phyloP scores from a whole-genome alignment of 495 filamentous ascomycete species.

The Podospora anserina region DNA sequence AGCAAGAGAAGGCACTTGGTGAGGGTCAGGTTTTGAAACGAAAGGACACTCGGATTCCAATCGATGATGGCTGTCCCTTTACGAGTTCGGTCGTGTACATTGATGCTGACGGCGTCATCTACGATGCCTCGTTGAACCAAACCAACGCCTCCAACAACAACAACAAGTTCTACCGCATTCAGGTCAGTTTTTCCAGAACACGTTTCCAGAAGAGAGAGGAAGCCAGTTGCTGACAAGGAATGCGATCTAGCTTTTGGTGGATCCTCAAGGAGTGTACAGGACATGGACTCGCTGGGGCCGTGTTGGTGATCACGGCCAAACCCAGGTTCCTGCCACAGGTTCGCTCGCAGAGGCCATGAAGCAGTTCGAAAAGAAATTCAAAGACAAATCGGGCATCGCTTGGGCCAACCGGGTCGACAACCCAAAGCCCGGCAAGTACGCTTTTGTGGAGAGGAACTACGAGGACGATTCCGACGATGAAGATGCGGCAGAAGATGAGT shows the following conservation, averaged over 20 bases:
- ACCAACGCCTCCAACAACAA: slow-evolving; percentile 58
- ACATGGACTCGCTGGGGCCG: slow-evolving; percentile 76
- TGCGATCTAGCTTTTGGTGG: slow-evolving; percentile 34
- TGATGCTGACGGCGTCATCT: slow-evolving; percentile 60
- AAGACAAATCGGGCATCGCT: slow-evolving; percentile 64
- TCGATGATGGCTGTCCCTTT: slow-evolving; percentile 42
- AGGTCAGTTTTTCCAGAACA: slow-evolving; percentile 31
- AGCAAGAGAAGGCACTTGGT: slow-evolving; percentile 32
- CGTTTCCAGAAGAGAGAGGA: background rate
- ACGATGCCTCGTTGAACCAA: slow-evolving; percentile 60
- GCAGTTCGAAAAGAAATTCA: slow-evolving; percentile 72
- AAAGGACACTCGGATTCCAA: slow-evolving; percentile 44
- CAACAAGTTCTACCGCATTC: slow-evolving; percentile 73
- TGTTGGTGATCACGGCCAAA: slow-evolving; percentile 70
- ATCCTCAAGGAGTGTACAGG: slow-evolving; percentile 34
- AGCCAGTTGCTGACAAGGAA: background rate
- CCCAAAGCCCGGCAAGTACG: slow-evolving; percentile 67
- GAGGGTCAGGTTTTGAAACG: slow-evolving; percentile 46
- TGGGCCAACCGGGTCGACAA: slow-evolving; percentile 62
- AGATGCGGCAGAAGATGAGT: slow-evolving; percentile 43
- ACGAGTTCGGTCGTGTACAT: slow-evolving; percentile 57
- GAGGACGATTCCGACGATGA: slow-evolving; percentile 63
- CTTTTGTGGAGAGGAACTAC: slow-evolving; percentile 69
- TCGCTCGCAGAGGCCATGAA: slow-evolving; percentile 45
- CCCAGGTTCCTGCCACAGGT: slow-evolving; percentile 43